Conservation (phyloP, 345 rosid genomes). For the Eucalyptus cloeziana region DNA sequence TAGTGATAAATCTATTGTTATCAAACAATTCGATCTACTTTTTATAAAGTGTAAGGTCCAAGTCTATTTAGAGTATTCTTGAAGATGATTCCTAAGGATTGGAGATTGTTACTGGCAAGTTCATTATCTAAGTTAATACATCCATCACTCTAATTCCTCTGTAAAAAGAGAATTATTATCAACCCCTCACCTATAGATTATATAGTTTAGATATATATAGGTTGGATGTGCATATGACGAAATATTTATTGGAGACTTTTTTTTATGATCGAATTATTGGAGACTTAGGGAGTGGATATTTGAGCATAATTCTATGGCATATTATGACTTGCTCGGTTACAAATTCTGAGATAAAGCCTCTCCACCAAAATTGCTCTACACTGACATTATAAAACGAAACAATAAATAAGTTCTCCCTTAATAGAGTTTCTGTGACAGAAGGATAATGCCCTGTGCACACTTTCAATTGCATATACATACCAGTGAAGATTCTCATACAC, state of each 20-base stretch:
- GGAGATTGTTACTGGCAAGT: neutral
- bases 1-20: neutral
- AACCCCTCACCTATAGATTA: neutral
- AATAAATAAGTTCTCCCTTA: neutral
- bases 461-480: neutral
- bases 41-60: neutral
- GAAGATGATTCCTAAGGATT: neutral
- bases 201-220: neutral
- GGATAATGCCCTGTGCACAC: neutral
- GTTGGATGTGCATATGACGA: neutral
- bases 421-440: neutral
- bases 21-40: neutral
- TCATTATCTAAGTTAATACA: neutral
- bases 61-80: neutral
- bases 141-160: neutral
- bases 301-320: neutral
- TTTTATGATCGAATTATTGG: neutral
- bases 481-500: neutral
- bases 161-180: neutral
- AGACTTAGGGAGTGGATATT: neutral
- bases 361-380: neutral
- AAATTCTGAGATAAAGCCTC: neutral
- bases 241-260: neutral
- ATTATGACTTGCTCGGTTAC: neutral
- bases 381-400: neutral